Evolutionary conservation across 768 basidiomycete species (phyloP).

Genomic region (Mycena indigotica): DNA sequence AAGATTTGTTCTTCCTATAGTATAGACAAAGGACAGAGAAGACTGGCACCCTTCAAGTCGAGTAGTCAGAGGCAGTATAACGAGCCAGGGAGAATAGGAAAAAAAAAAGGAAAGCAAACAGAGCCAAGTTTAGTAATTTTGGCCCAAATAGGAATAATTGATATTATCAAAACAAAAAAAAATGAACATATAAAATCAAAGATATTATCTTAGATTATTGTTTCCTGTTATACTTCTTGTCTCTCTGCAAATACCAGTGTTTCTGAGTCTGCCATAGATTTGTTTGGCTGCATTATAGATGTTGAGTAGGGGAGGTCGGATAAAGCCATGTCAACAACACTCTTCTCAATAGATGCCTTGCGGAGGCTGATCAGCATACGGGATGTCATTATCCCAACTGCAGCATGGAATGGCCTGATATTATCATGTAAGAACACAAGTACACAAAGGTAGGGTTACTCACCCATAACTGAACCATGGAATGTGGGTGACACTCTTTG

Average conservation of each 20-base stretch:
- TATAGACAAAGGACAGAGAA: too few species aligned
- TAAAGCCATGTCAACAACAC: neutral
- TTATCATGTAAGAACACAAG: neutral
- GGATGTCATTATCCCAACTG: slow-evolving; percentile 47
- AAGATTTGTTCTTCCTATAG: too few species aligned
- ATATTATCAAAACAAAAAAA: too few species aligned
- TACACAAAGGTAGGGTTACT: slow-evolving; percentile 8
- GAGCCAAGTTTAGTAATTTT: too few species aligned
- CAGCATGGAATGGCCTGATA: slow-evolving; percentile 50
- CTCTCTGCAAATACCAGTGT: neutral
- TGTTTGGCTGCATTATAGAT: neutral
- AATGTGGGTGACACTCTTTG: slow-evolving; percentile 43
- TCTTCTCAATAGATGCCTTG: slow-evolving; percentile 30
- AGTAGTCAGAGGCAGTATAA: too few species aligned
- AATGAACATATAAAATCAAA: too few species aligned
- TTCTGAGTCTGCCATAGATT: neutral
- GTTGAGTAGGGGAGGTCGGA: neutral
- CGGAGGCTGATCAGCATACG: slow-evolving; percentile 50
- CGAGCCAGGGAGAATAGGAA: too few species aligned
- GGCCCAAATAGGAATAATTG: too few species aligned
- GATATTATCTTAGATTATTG: too few species aligned
- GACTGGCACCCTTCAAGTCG: too few species aligned
- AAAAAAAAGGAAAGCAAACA: too few species aligned
- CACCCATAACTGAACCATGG: slow-evolving; percentile 54
- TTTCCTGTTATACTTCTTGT: too few species aligned